Evolutionary conservation across 176 grass and related monocot genomes (phyloP).

Genomic region (Pharus latifolius): DNA sequence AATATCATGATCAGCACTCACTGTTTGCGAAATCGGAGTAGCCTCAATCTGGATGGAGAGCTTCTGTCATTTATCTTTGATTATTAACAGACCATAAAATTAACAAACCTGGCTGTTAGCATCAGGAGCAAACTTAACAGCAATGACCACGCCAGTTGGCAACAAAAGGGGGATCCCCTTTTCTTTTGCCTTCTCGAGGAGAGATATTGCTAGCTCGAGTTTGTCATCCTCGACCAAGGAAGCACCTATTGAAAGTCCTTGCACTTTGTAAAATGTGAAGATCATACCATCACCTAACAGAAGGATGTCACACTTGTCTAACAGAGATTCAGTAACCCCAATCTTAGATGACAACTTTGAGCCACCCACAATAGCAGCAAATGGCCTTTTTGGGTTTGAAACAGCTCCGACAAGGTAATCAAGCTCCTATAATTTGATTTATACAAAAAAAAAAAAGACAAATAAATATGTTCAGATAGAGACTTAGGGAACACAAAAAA

Average conservation of each 20-base stretch:
- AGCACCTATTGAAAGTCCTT: slow-evolving; percentile 32
- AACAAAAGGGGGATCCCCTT: slow-evolving; percentile 42
- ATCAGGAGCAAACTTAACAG: slow-evolving; percentile 36
- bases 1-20: not conserved
- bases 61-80: not conserved
- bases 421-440: slow-evolving; percentile 31
- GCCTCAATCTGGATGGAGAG: not conserved
- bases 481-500: not conserved
- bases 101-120: slow-evolving; percentile 28
- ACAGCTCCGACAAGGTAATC: slow-evolving; percentile 47
- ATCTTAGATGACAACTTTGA: slow-evolving; percentile 52
- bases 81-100: not conserved
- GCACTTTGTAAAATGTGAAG: slow-evolving; percentile 55
- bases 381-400: slow-evolving; percentile 35
- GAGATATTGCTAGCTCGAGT: slow-evolving; percentile 27
- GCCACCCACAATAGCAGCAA: slow-evolving; percentile 45
- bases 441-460: not conserved
- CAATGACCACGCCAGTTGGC: slow-evolving; percentile 24
- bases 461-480: not conserved
- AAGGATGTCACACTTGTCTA: slow-evolving; percentile 48
- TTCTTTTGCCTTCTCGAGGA: slow-evolving; percentile 31
- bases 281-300: slow-evolving; percentile 55
- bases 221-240: slow-evolving; percentile 48
- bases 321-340: slow-evolving; percentile 34
- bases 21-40: not conserved